Conservation (phyloP, 352 stramenopile genomes). For the Globisporangium megalacanthum region DNA sequence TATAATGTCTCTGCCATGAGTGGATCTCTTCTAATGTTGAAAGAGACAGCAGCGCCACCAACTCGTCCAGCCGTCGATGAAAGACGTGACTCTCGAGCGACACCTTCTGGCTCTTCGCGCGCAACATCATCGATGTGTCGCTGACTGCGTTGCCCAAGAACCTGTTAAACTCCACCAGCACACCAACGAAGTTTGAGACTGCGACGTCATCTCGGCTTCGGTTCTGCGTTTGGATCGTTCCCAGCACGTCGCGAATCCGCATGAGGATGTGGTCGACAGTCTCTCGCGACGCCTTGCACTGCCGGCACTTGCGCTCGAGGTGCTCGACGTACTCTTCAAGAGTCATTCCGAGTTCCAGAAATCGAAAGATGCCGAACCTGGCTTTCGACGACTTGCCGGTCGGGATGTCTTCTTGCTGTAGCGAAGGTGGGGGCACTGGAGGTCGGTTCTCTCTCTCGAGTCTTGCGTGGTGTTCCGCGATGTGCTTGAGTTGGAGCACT, state of each 20-base stretch:
- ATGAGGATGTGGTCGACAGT: background rate
- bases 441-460: too few relatives aligned
- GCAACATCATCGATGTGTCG: background rate
- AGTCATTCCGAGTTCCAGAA: background rate
- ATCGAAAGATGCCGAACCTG: background rate
- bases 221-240: background rate
- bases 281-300: background rate
- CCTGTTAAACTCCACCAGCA: background rate
- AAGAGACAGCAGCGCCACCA: background rate
- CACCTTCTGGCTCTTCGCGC: constrained; percentile 1
- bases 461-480: background rate
- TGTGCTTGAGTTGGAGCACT: background rate
- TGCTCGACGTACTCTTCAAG: background rate
- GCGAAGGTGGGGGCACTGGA: background rate
- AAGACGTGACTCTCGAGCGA: constrained; percentile 2
- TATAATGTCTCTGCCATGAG: too few relatives aligned
- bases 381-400: too few relatives aligned
- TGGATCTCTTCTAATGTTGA: background rate
- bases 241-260: background rate
- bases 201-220: background rate
- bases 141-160: background rate
- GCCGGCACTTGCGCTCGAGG: background rate
- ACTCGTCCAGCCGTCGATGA: background rate
- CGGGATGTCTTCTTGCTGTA: too few relatives aligned
- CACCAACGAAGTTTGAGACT: background rate